Evolutionary conservation across 345 rosid genomes (phyloP), one percentile per base, ranked within the genome.

Genomic region (Pugionium dolabratum): DNA sequence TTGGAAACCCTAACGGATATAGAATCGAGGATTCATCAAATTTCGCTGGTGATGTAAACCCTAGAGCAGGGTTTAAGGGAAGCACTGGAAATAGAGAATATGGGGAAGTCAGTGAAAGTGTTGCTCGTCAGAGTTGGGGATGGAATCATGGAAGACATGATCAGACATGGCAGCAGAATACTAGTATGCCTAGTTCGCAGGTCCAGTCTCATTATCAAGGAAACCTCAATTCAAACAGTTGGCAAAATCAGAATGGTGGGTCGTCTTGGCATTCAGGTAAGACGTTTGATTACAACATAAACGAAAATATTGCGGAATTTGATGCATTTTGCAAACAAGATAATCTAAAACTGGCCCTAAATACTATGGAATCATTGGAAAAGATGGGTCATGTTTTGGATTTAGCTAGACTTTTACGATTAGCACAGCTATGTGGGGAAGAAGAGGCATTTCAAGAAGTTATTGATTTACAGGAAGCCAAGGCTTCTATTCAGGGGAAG

Each of bases 361-460:
- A 70, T 35, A 40, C 71, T 67, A 67, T 86, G 80, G 66, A 64
- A 33, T 64, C 60, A 53, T 63, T 92, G 67, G 85, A 76, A 46
- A 71, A 63, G 43, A 69, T 41, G 56, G 62, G 75, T 50, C 63
- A 82, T 75, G 29, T 54, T 35, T 69, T 92, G 67, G 94, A 87
- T 62, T 74, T 80, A 33, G 49, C 65, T 36, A 70, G 72, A 32
- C 74, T 76, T 57, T 74, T 85, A 64, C 62, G 44, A 52, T 70
- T 92, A 77, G 75, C 82, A 47, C 63, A 75, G 49, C 78, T 70
- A 10, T 92, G 90, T 71, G 88, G 82, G n/a, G 85, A 90, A 42
- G 80, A 65, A 34, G 59, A 81, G 59, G 67, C 71, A 55, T 63
- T 75, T 31, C 59, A 76, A 59, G 87, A 87, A 68, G 88, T 79